phyloP scores from a whole-genome alignment of 192 early-diverging fungal species.

The Backusella mclennaniae region DNA sequence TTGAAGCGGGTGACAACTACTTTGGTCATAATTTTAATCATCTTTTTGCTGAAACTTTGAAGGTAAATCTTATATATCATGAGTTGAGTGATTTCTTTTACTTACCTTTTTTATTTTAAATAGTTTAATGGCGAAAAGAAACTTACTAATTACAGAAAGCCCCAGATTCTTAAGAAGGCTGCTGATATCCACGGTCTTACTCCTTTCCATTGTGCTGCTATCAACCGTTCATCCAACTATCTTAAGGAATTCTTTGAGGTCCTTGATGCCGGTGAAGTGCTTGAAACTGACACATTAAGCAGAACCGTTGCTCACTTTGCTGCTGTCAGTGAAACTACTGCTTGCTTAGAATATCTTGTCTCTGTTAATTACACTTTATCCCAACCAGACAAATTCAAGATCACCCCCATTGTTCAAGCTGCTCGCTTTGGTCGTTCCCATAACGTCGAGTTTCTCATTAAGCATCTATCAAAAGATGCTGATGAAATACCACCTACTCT shows the following conservation, averaged over 20 bases:
- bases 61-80: constrained; percentile 8
- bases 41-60: constrained; percentile 22
- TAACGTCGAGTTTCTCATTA: constrained; percentile 31
- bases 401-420: constrained; percentile 47
- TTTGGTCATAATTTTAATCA: constrained; percentile 18
- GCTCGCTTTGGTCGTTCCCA: constrained; percentile 46
- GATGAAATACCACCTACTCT: constrained; percentile 2
- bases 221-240: constrained; percentile 37
- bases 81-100: not conserved
- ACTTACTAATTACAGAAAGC: constrained; percentile 14
- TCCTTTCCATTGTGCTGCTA: constrained; percentile 48
- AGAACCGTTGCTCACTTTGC: constrained; percentile 52
- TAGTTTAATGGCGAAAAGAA: constrained; percentile 14
- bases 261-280: constrained; percentile 27
- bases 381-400: constrained; percentile 33
- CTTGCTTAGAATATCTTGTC: constrained; percentile 42
- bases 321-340: constrained; percentile 42
- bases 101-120: not conserved
- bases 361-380: constrained; percentile 29
- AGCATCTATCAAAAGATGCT: constrained; percentile 29
- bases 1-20: not conserved
- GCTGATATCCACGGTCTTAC: constrained; percentile 31
- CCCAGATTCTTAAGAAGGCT: constrained; percentile 43
- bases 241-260: constrained; percentile 37
- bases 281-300: constrained; percentile 41